phyloP scores from a whole-genome alignment of 176 grass and related monocot species.

The Paspalum notatum region DNA sequence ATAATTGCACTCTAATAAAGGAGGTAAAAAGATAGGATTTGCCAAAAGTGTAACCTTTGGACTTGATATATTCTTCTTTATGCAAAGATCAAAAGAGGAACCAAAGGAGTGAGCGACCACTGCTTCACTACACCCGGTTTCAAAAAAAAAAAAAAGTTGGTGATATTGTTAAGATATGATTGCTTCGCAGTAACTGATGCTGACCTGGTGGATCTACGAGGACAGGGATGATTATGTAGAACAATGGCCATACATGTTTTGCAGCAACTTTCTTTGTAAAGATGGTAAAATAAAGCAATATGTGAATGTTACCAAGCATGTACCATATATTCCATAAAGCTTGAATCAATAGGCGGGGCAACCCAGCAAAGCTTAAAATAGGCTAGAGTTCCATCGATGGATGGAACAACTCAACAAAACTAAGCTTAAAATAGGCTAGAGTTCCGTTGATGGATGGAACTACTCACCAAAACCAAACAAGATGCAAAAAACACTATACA shows the following conservation, averaged over 20 bases:
- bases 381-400: neutral
- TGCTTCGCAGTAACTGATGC: conserved; percentile 21
- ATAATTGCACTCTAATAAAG: neutral
- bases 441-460: neutral
- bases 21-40: conserved; percentile 22
- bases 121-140: neutral
- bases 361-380: conserved; percentile 2
- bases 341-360: neutral
- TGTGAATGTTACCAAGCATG: neutral
- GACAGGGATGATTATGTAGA: conserved; percentile 3
- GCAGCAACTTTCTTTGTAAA: neutral
- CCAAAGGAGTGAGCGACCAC: conserved; percentile 40
- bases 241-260: conserved; percentile 4
- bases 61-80: conserved; percentile 38
- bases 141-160: neutral
- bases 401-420: neutral
- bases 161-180: conserved; percentile 33
- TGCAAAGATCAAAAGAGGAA: conserved; percentile 42
- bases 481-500: neutral
- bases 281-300: neutral
- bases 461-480: neutral
- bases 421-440: conserved; percentile 2
- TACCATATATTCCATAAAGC: neutral
- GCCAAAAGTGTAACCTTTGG: conserved; percentile 12
- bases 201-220: conserved; percentile 11